Evolutionary conservation across 148 eudicot genomes (phyloP), one percentile per base, ranked within the genome.

Genomic region (Fallopia convolvulus): DNA sequence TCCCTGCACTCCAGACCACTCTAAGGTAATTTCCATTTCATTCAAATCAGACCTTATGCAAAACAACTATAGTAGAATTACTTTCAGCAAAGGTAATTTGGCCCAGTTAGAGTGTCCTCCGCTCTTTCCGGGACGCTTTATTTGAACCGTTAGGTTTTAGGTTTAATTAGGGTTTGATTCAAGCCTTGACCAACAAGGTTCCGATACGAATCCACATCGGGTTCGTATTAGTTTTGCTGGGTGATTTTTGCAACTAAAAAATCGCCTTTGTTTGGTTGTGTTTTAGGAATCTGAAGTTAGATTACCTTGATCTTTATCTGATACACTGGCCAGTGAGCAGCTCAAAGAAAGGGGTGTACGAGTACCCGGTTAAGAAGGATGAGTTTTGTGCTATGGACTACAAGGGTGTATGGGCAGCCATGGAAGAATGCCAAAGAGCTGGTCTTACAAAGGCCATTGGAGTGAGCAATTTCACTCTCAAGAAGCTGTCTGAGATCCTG

Each of bases 271-370:
- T 14, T 13, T 32, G 73, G 13, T 4, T 10, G 21, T 8, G 14
- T 56, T 68, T 55, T 74, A 83, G 58, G 58, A 53, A 83, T 40
- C 80, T 83, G 36, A 77, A 82, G 33, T 12, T 85, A 77, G 88
- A 83, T 41, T 82, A 84, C 70, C 39, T 82, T 74, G 86, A 85
- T 85, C 83, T 83, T 17, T 83, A 78, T 56, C 82, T 85, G 0
- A 79, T 85, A 58, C 88, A 87, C 56, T 83, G 80, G 81, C 90
- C 88, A n/a, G 21, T 82, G 66, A 83, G 86, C 36, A 83, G 86
- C 36, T 74, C 76, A 4, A 87, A 84, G 58, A 78, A 81, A 0
- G 85, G 85, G 13, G 39, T 39, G 53, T 49, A 70, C 9, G 80
- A 76, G 53, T 80, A 81, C 56, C 85, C 83, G 4, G 76, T 80